A percentile compares a stretch with the other conserved stretches of the same genome.
These are phyloP conservation scores for Wickerhamiella kurtzmanii DNA, from an alignment of 805 yeast species.

Conservation along the genomic window DNA sequence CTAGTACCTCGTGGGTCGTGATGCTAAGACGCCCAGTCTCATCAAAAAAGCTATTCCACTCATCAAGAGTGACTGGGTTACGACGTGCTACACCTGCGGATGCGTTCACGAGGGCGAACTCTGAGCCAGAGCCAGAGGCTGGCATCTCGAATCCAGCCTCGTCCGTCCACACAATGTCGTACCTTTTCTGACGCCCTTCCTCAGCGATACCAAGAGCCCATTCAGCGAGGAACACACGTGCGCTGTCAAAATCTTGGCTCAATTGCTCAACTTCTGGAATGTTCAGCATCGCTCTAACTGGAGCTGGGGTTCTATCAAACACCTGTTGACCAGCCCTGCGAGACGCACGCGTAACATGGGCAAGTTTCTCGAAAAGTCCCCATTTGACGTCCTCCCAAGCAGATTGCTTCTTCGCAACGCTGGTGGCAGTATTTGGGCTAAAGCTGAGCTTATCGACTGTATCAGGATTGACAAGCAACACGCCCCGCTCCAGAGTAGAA, in stretches of 20 bases:
- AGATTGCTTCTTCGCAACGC: slow-evolving; percentile 6
- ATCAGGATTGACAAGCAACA: slow-evolving; percentile 68
- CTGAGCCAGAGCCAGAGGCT: slow-evolving; percentile 19
- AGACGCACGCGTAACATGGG: slow-evolving; percentile 55
- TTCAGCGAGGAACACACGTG: slow-evolving; percentile 81
- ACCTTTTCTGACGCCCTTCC: slow-evolving; percentile 34
- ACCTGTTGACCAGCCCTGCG: slow-evolving; percentile 50
- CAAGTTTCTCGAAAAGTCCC: slow-evolving; percentile 74
- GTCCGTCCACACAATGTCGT: slow-evolving; percentile 26
- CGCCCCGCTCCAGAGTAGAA: slow-evolving; percentile 58
- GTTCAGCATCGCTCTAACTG: slow-evolving; percentile 43
- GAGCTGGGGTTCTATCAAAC: slow-evolving; percentile 43
- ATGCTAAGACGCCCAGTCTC: slow-evolving; percentile 52
- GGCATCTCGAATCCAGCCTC: slow-evolving; percentile 1
- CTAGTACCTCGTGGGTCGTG: slow-evolving; percentile 68
- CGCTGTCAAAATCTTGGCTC: slow-evolving; percentile 86
- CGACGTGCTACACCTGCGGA: slow-evolving; percentile 50
- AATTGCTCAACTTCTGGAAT: slow-evolving; percentile 71
- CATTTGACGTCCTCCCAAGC: slow-evolving; percentile 62
- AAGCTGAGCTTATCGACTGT: slow-evolving; percentile 50
- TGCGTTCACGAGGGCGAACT: slow-evolving; percentile 32
- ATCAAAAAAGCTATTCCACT: slow-evolving; percentile 83
- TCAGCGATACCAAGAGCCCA: slow-evolving; percentile 87
- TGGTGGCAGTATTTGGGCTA: slow-evolving; percentile 29
- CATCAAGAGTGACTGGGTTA: slow-evolving; percentile 50